phyloP scores from a whole-genome alignment of 2,329 filamentous ascomycete genomes.

The Lachnellula cervina region DNA sequence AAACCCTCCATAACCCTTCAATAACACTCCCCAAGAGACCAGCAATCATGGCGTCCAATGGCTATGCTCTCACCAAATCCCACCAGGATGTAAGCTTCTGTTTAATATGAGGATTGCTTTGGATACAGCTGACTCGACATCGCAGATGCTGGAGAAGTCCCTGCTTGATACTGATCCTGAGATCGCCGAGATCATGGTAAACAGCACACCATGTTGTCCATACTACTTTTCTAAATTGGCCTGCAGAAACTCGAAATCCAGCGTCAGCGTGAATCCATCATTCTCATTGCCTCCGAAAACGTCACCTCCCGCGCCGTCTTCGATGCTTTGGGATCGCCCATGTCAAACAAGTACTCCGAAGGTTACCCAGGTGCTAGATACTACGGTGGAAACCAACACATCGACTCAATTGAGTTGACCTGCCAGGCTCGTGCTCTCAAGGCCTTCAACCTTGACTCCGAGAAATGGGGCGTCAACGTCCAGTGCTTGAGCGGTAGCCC shows the following conservation, averaged over 20 bases:
- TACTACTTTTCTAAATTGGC: slow-evolving; percentile 9
- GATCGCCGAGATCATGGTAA: slow-evolving; percentile 94
- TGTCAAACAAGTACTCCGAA: slow-evolving; percentile 99
- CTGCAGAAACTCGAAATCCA: slow-evolving; percentile 81
- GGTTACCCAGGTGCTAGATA: slow-evolving; percentile 97
- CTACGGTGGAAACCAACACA: slow-evolving; percentile 99
- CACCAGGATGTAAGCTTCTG: slow-evolving; percentile 57
- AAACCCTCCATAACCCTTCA: too few relatives aligned
- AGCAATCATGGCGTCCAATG: slow-evolving; percentile 21
- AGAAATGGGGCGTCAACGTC: slow-evolving; percentile 98
- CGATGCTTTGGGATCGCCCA: slow-evolving; percentile 89
- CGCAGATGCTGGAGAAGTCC: slow-evolving; percentile 90
- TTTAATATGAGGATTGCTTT: slow-evolving; percentile 8
- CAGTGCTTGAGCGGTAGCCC: slow-evolving; percentile 90
- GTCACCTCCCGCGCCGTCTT: slow-evolving; percentile 98
- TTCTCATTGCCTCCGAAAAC: slow-evolving; percentile 98
- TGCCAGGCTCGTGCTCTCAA: slow-evolving; percentile 92
- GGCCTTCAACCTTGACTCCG: slow-evolving; percentile 79
- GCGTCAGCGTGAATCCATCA: slow-evolving; percentile 96
- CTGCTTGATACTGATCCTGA: slow-evolving; percentile 88
- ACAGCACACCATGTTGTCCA: slow-evolving; percentile 28
- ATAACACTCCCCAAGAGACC: too few relatives aligned
- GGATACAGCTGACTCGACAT: slow-evolving; percentile 32
- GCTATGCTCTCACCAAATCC: slow-evolving; percentile 60
- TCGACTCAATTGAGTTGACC: slow-evolving; percentile 89